These are phyloP conservation scores for Citrus reticulata DNA, from an alignment of 345 rosid genomes.

Conservation along the genomic window DNA sequence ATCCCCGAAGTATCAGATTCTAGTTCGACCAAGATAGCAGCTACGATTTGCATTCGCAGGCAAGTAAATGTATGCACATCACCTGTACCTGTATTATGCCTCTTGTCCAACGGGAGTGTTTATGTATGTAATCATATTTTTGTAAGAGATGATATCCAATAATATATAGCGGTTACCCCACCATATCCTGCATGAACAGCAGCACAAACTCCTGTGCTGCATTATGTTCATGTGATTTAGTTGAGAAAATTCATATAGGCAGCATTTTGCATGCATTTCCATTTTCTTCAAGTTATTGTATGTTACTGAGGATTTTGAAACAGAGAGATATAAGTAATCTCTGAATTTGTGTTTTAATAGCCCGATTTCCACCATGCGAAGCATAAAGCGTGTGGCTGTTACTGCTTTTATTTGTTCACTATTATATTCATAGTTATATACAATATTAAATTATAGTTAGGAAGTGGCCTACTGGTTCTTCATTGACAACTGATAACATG, in stretches of 20 bases:
- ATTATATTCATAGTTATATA: not conserved
- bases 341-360: not conserved
- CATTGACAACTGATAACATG: too few relatives aligned
- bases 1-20: constrained; percentile 49
- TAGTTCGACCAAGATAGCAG: constrained; percentile 47
- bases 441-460: too few relatives aligned
- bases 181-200: constrained; percentile 9
- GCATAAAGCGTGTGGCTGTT: not conserved
- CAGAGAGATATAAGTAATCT: not conserved
- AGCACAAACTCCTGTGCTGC: constrained; percentile 13
- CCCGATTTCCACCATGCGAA: not conserved
- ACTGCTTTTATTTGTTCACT: not conserved
- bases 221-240: constrained; percentile 5
- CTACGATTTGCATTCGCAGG: constrained; percentile 46
- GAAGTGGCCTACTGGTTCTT: too few relatives aligned
- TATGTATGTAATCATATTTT: constrained; percentile 18
- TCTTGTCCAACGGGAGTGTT: constrained; percentile 21
- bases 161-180: constrained; percentile 20
- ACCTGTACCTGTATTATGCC: constrained; percentile 17
- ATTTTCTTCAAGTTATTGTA: constrained; percentile 10
- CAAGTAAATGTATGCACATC: constrained; percentile 35
- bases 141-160: constrained; percentile 28
- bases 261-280: constrained; percentile 9
- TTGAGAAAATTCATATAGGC: constrained; percentile 11
- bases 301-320: constrained; percentile 13